These are phyloP conservation scores for Venustampulla echinocandica DNA, from an alignment of 495 filamentous ascomycete species.

Conservation along the genomic window DNA sequence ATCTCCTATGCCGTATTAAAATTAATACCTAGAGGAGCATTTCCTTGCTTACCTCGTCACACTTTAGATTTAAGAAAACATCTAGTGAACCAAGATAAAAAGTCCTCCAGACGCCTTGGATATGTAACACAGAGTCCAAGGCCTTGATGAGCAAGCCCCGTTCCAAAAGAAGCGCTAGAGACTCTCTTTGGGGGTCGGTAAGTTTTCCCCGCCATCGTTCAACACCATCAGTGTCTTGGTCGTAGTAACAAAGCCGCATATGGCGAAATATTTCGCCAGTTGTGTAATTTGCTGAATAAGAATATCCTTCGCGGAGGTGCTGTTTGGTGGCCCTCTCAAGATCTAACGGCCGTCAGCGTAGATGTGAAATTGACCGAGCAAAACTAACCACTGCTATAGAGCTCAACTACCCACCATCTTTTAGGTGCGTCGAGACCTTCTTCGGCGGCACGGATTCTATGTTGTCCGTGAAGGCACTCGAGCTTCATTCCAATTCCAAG, in stretches of 20 bases:
- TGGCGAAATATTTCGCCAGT: conserved; percentile 15
- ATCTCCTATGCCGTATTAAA: conserved; percentile 8
- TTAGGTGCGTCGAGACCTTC: conserved; percentile 4
- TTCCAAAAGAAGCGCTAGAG: conserved; percentile 2
- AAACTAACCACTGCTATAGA: conserved; percentile 11
- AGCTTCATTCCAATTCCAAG: not conserved
- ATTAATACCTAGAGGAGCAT: not conserved
- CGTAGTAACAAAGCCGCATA: conserved; percentile 7
- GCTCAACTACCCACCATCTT: conserved; percentile 9
- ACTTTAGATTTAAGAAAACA: conserved; percentile 5
- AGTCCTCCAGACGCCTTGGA: conserved; percentile 8
- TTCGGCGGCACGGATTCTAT: conserved; percentile 11
- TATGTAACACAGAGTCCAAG: conserved; percentile 13
- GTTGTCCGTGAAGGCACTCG: conserved; percentile 15
- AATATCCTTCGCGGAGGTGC: conserved; percentile 10
- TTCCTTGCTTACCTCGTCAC: conserved; percentile 9
- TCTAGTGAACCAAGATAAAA: conserved; percentile 12
- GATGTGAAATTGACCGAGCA: not conserved
- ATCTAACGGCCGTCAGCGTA: conserved; percentile 6
- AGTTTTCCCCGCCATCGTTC: conserved; percentile 11
- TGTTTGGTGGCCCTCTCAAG: conserved; percentile 7
- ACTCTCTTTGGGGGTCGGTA: conserved; percentile 1
- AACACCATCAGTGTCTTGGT: conserved; percentile 6
- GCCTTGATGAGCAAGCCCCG: conserved; percentile 1
- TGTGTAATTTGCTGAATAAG: conserved; percentile 10